A percentile compares a stretch with the other conserved stretches of the same genome.
phyloP scores from a whole-genome alignment of 2,329 filamentous ascomycete species.

The Penicillium oxalicum region DNA sequence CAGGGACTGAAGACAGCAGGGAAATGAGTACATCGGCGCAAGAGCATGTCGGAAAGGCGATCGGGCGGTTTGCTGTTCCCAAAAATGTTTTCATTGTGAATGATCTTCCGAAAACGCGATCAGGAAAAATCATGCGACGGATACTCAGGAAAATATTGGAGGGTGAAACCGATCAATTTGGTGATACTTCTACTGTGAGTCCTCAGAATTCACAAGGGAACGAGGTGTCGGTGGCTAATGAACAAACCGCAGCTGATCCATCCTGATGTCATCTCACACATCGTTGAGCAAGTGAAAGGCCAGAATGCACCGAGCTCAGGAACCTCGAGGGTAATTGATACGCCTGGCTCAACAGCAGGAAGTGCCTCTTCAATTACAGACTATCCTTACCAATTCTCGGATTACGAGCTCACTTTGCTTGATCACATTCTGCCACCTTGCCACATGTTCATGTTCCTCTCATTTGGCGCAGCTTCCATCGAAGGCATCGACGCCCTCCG shows the following conservation, averaged over 20 bases:
- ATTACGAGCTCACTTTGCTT: constrained; percentile 2
- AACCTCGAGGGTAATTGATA: background rate
- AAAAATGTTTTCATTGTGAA: background rate
- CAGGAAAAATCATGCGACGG: constrained; percentile 4
- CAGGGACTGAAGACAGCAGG: background rate
- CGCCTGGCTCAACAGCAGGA: too few relatives aligned
- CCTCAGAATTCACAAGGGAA: too few relatives aligned
- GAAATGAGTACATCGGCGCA: background rate
- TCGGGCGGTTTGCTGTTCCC: constrained; percentile 2
- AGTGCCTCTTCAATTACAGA: background rate
- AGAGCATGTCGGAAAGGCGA: background rate
- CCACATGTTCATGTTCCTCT: constrained; percentile 3
- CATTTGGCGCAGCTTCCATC: background rate
- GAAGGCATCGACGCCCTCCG: constrained; percentile 3
- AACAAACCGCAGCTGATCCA: background rate
- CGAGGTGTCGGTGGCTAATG: background rate
- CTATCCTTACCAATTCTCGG: background rate
- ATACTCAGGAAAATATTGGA: background rate
- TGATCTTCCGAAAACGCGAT: constrained; percentile 6
- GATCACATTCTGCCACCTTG: constrained; percentile 4
- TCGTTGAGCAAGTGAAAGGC: background rate
- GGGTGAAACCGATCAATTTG: background rate
- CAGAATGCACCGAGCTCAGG: background rate
- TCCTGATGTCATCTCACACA: background rate
- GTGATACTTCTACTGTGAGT: background rate